These are phyloP conservation scores for Hyaloperonospora brassicae DNA, from an alignment of 352 stramenopile genomes.

Conservation along the genomic window DNA sequence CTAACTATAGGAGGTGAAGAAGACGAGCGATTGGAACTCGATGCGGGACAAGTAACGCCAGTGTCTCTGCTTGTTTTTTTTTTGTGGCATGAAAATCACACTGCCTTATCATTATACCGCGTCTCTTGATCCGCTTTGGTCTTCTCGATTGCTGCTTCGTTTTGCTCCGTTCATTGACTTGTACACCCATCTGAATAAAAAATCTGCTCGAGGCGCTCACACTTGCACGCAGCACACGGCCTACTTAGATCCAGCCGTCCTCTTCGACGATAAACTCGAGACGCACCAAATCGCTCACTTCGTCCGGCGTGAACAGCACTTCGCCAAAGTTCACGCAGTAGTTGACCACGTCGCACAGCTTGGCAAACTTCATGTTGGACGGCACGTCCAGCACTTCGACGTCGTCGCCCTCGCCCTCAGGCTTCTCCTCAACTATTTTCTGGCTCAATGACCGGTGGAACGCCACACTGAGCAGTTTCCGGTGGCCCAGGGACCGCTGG, in stretches of 20 bases:
- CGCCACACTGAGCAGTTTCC: slow-evolving; percentile 13
- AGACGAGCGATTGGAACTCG: too few species aligned
- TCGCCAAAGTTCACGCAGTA: slow-evolving; percentile 55
- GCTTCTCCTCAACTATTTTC: slow-evolving; percentile 27
- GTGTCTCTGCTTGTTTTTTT: too few species aligned
- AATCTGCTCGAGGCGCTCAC: slow-evolving; percentile 11
- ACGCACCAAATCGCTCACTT: slow-evolving; percentile 57
- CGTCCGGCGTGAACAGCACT: slow-evolving; percentile 39
- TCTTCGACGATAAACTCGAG: slow-evolving; percentile 78
- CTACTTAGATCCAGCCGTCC: slow-evolving; percentile 69
- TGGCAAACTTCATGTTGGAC: slow-evolving; percentile 30
- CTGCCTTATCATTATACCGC: too few species aligned
- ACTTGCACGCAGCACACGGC: not conserved
- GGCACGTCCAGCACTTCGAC: slow-evolving; percentile 37
- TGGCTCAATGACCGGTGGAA: slow-evolving; percentile 23
- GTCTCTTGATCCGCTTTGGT: too few species aligned
- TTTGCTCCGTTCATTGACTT: slow-evolving; percentile 17
- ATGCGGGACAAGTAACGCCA: too few species aligned
- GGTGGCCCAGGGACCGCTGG: slow-evolving; percentile 8
- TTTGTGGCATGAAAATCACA: too few species aligned
- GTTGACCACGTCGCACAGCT: slow-evolving; percentile 53
- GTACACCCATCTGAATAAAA: slow-evolving; percentile 26
- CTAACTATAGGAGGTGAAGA: too few species aligned
- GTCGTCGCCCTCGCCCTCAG: slow-evolving; percentile 28
- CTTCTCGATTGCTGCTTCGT: too few species aligned